A percentile compares a stretch with the other conserved stretches of the same genome.
Evolutionary conservation across 805 yeast genomes (phyloP).

Genomic region (Kluyveromyces wickerhamii): DNA sequence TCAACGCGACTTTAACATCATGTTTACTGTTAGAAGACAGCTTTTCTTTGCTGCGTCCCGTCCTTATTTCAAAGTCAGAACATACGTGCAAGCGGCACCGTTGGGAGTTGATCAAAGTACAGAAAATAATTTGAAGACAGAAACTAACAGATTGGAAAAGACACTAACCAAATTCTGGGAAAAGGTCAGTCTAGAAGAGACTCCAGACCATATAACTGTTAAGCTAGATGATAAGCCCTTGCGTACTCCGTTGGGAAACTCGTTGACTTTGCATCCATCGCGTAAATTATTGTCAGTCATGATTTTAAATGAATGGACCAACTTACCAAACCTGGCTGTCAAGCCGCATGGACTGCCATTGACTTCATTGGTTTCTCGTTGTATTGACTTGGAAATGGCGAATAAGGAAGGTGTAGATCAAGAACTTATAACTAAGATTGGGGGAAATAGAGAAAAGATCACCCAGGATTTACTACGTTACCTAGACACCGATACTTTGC

Average conservation of each 20-base stretch:
- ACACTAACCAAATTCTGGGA: slow-evolving; percentile 79
- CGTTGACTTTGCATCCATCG: slow-evolving; percentile 51
- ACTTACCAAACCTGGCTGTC: slow-evolving; percentile 55
- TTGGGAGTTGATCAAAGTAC: slow-evolving; percentile 31
- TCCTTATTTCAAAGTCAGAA: slow-evolving; percentile 2
- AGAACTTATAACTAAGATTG: slow-evolving; percentile 52
- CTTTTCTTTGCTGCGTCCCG: too few relatives aligned
- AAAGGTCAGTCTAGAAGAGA: slow-evolving; percentile 39
- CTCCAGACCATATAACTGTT: slow-evolving; percentile 37
- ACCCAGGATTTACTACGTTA: slow-evolving; percentile 62
- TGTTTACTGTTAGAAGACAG: too few relatives aligned
- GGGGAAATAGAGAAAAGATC: slow-evolving; percentile 47
- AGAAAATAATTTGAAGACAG: slow-evolving; percentile 48
- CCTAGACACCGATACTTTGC: slow-evolving; percentile 87
- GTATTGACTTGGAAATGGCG: slow-evolving; percentile 60
- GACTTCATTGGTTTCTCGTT: slow-evolving; percentile 80
- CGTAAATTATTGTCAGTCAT: slow-evolving; percentile 62
- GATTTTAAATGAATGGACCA: slow-evolving; percentile 82
- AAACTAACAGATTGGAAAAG: slow-evolving; percentile 61
- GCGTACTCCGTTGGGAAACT: slow-evolving; percentile 77
- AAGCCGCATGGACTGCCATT: slow-evolving; percentile 77
- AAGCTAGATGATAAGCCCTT: slow-evolving; percentile 69
- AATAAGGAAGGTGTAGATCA: slow-evolving; percentile 32
- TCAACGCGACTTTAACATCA: too few relatives aligned
- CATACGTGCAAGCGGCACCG: slow-evolving; percentile 14